Percentiles rank a stretch among this genome's conserved stretches.
Evolutionary conservation across 2,329 filamentous ascomycete genomes (phyloP).

Genomic region (Bipolaris sorokiniana): DNA sequence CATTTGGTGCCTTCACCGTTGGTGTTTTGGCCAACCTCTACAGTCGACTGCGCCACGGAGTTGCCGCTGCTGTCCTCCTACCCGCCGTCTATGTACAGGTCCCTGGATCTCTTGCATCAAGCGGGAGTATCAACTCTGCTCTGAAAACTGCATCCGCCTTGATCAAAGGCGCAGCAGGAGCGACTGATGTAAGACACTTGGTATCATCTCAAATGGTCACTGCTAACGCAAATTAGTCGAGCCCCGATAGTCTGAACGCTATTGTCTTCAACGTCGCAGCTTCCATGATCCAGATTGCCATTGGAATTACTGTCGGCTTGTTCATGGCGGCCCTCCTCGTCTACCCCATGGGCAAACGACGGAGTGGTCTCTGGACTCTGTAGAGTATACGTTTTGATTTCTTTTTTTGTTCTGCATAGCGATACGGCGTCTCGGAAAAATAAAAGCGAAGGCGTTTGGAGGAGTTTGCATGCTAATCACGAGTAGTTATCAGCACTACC

Average conservation of each 20-base stretch:
- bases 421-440: conserved; percentile 24
- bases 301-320: conserved; percentile 59
- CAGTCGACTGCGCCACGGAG: conserved; percentile 65
- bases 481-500: conserved; percentile 23
- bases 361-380: conserved; percentile 47
- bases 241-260: conserved; percentile 30
- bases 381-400: conserved; percentile 30
- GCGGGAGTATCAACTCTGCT: conserved; percentile 39
- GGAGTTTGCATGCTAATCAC: conserved; percentile 25
- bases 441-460: conserved; percentile 14
- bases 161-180: conserved; percentile 27
- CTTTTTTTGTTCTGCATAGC: conserved; percentile 24
- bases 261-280: conserved; percentile 54
- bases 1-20: conserved; percentile 75
- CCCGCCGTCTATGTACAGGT: conserved; percentile 44
- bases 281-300: conserved; percentile 58
- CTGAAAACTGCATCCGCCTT: conserved; percentile 37
- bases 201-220: not conserved
- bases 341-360: conserved; percentile 57
- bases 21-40: conserved; percentile 81
- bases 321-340: conserved; percentile 57
- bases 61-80: conserved; percentile 47
- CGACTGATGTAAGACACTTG: conserved; percentile 26
- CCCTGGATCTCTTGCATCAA: conserved; percentile 41
- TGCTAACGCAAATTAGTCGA: conserved; percentile 21